phyloP scores from a whole-genome alignment of 2,329 filamentous ascomycete genomes.

The Fusarium vanettenii region DNA sequence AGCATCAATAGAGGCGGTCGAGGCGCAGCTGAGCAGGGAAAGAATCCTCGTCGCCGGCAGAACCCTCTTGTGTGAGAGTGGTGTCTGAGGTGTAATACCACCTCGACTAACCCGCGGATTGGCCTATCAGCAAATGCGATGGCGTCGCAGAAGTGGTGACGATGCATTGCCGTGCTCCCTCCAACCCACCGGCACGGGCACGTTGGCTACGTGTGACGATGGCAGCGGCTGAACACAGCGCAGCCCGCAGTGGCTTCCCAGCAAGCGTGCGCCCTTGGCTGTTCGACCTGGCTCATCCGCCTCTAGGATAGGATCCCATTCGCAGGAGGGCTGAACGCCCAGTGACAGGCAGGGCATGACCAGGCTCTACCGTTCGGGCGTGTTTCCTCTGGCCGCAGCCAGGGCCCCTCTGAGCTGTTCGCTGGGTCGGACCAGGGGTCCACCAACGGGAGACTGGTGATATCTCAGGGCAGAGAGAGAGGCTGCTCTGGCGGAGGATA shows the following conservation, averaged over 20 bases:
- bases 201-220: slow-evolving; percentile 41
- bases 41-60: slow-evolving; percentile 11
- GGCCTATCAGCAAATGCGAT: slow-evolving; percentile 31
- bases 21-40: slow-evolving; percentile 22
- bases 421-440: neutral
- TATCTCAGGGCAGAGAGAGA: neutral
- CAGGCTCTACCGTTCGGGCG: slow-evolving; percentile 13
- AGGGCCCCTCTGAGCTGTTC: neutral
- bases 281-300: neutral
- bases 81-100: neutral
- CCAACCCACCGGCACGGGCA: slow-evolving; percentile 16
- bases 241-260: slow-evolving; percentile 28
- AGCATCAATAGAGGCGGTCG: slow-evolving; percentile 30
- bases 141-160: slow-evolving; percentile 25
- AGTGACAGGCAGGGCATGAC: slow-evolving; percentile 3
- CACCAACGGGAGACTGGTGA: neutral
- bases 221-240: slow-evolving; percentile 37
- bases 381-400: slow-evolving; percentile 5
- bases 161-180: slow-evolving; percentile 5
- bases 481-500: neutral
- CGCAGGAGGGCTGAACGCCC: neutral
- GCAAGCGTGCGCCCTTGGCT: neutral
- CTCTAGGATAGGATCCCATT: neutral
- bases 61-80: slow-evolving; percentile 12
- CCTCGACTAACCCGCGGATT: slow-evolving; percentile 14